Evolutionary conservation across 305 asterid genomes (phyloP), one percentile per base, ranked within the genome.

Genomic region (Fraxinus sp.): DNA sequence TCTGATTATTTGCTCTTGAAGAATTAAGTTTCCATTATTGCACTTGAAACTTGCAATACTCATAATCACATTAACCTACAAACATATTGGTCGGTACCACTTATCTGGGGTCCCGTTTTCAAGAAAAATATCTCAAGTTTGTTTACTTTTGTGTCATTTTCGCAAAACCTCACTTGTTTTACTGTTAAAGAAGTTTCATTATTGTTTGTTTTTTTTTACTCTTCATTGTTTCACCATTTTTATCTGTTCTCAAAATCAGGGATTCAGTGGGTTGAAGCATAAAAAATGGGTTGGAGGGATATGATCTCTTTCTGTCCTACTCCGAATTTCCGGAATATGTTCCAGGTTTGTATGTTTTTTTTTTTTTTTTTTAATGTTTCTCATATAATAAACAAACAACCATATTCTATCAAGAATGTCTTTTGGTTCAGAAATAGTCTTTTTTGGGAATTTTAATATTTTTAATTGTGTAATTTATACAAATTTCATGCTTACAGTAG

Each of bases 311-410:
- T 88, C 85, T 86, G 87, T 76, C 88, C 89, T 70, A 37, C 86
- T 64, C 81, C 90, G n/a, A 86, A 88, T 83, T 84, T 92, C 82
- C 55, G 88, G 82, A 86, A 86, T 79, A 87, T 91, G 81, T 89
- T 93, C 85, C 97, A 86, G 97, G 97, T 93, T 85, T 83, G 92
- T 86, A n/a, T n/a, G n/a, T n/a, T n/a, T n/a, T n/a, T n/a, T n/a
- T n/a, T n/a, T n/a, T n/a, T n/a, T n/a, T n/a, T n/a, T n/a, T n/a
- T n/a, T n/a, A n/a, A n/a, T n/a, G n/a, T n/a, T n/a, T n/a, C n/a
- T n/a, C n/a, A n/a, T n/a, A n/a, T n/a, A n/a, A n/a, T n/a, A n/a
- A n/a, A n/a, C n/a, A n/a, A n/a, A n/a, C n/a, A n/a, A n/a, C n/a
- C n/a, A n/a, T n/a, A n/a, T n/a, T n/a, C n/a, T n/a, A n/a, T n/a